Conservation (phyloP, 768 basidiomycete species). For the Collybia sordida region DNA sequence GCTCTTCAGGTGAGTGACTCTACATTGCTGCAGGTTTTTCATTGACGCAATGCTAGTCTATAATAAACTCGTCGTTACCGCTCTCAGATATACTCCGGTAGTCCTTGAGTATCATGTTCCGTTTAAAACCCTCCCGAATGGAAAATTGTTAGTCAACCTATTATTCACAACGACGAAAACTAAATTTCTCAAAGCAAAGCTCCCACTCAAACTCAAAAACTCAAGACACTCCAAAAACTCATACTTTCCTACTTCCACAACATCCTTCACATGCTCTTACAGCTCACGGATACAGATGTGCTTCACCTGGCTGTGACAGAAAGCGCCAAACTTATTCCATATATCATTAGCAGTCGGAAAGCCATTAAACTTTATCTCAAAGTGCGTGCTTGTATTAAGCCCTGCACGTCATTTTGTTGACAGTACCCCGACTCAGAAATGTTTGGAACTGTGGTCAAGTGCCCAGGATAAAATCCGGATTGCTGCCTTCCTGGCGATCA, state of each 20-base stretch:
- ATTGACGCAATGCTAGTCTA: slow-evolving; percentile 60
- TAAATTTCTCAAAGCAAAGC: slow-evolving; percentile 60
- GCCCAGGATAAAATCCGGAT: slow-evolving; percentile 82
- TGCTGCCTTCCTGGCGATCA: slow-evolving; percentile 80
- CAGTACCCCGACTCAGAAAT: slow-evolving; percentile 50
- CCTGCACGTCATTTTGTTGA: not conserved
- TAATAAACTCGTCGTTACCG: slow-evolving; percentile 85
- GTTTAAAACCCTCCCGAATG: slow-evolving; percentile 77
- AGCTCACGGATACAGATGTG: slow-evolving; percentile 67
- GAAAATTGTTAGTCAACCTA: slow-evolving; percentile 70
- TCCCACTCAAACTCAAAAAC: slow-evolving; percentile 77
- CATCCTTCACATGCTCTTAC: slow-evolving; percentile 72
- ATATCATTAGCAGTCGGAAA: slow-evolving; percentile 81
- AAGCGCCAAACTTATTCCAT: slow-evolving; percentile 88
- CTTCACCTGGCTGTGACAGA: slow-evolving; percentile 76
- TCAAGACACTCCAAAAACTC: slow-evolving; percentile 82
- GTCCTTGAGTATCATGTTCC: slow-evolving; percentile 87
- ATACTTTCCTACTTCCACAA: slow-evolving; percentile 91
- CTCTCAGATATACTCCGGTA: slow-evolving; percentile 88
- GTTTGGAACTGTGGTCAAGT: slow-evolving; percentile 81
- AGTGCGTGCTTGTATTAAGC: slow-evolving; percentile 33
- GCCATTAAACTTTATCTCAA: slow-evolving; percentile 86
- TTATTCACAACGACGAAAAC: slow-evolving; percentile 1
- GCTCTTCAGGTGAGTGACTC: slow-evolving; percentile 57
- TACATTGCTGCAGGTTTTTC: slow-evolving; percentile 1